Conservation (phyloP, 306 rosid genomes). For the Macrotyloma uniflorum region DNA sequence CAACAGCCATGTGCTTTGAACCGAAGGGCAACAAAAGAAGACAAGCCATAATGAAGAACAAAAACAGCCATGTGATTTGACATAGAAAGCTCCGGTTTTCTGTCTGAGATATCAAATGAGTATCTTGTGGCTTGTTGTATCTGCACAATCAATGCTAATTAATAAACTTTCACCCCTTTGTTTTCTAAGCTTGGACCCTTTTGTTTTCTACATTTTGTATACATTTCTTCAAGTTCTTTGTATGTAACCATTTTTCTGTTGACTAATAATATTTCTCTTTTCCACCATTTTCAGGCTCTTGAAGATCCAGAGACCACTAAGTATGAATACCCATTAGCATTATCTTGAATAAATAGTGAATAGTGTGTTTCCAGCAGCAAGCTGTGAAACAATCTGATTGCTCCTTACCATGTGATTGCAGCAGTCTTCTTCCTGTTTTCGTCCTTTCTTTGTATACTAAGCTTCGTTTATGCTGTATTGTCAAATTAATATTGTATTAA, state of each 20-base stretch:
- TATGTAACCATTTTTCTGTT: slow-evolving; percentile 1
- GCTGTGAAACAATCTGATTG: slow-evolving; percentile 4
- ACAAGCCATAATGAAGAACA: slow-evolving; percentile 1
- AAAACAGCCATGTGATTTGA: slow-evolving; percentile 37
- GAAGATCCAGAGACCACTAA: slow-evolving; percentile 39
- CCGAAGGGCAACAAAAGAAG: background rate
- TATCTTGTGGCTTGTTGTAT: slow-evolving; percentile 15
- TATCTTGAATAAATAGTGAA: slow-evolving; percentile 7
- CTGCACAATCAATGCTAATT: background rate
- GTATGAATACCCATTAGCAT: slow-evolving; percentile 19
- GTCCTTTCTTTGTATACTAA: slow-evolving; percentile 10
- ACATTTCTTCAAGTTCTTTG: slow-evolving; percentile 22
- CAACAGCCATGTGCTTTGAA: slow-evolving; percentile 41
- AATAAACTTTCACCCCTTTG: background rate
- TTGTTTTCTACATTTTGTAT: slow-evolving; percentile 10
- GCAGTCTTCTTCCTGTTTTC: background rate
- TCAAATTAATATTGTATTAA: slow-evolving; percentile 29
- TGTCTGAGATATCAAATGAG: slow-evolving; percentile 8
- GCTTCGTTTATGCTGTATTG: background rate
- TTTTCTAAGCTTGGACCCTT: slow-evolving; percentile 26
- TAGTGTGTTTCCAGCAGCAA: slow-evolving; percentile 21
- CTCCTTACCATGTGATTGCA: slow-evolving; percentile 1
- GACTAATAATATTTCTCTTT: slow-evolving; percentile 1
- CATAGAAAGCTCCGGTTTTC: slow-evolving; percentile 23
- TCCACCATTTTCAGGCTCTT: slow-evolving; percentile 45